These are phyloP conservation scores for Debaryomyces coudertii DNA, from an alignment of 1,139 yeast genomes.

Conservation along the genomic window DNA sequence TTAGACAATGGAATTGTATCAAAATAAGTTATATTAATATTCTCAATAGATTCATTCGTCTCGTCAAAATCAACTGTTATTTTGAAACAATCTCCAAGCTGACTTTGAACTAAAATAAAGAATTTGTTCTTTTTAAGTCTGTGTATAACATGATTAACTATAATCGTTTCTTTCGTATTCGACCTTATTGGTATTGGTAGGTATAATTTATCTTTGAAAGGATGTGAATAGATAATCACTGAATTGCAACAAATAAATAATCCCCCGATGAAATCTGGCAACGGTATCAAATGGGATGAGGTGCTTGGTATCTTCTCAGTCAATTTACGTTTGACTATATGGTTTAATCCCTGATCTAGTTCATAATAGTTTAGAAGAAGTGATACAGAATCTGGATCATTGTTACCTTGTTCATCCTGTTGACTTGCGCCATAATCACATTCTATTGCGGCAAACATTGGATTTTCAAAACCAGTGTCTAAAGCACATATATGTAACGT, in stretches of 20 bases:
- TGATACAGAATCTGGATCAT: constrained; percentile 17
- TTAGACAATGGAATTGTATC: constrained; percentile 70
- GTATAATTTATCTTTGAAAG: constrained; percentile 15
- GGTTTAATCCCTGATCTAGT: constrained; percentile 83
- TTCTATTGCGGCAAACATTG: constrained; percentile 81
- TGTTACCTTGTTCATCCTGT: neutral
- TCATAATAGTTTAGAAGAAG: constrained; percentile 65
- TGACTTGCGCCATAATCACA: constrained; percentile 44
- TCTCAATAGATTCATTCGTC: constrained; percentile 47
- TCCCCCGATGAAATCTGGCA: constrained; percentile 41
- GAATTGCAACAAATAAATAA: constrained; percentile 43
- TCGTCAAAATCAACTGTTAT: constrained; percentile 48
- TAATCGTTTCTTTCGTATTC: constrained; percentile 32
- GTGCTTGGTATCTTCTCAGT: constrained; percentile 40
- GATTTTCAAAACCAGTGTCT: constrained; percentile 81
- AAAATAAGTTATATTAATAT: constrained; percentile 52
- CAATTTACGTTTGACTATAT: constrained; percentile 56
- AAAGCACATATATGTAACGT: constrained; percentile 61
- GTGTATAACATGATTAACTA: constrained; percentile 66
- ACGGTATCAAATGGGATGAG: constrained; percentile 35
- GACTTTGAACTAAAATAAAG: constrained; percentile 73
- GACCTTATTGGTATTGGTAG: constrained; percentile 52
- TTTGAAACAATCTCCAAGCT: constrained; percentile 79
- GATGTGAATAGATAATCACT: constrained; percentile 29
- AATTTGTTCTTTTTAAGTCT: constrained; percentile 59